Base-by-base conservation (phyloP, 2,329 filamentous ascomycete genomes). In the Periconia sp. region DNA sequence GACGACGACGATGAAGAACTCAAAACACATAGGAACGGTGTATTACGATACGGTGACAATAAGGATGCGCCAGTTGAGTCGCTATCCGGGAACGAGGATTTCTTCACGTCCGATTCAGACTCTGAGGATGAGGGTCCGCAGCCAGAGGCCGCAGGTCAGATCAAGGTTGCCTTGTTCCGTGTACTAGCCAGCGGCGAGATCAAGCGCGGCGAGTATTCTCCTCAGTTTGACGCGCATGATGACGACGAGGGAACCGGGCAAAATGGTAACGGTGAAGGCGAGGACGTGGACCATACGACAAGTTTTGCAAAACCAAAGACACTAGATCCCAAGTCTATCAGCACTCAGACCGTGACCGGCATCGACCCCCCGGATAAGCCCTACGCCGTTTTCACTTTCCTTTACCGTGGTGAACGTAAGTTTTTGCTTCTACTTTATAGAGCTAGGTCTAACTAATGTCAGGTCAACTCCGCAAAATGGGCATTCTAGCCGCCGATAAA, bases 391-490 rank as follows among this genome's bases (percentile, higher is more conserved):
- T 99, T 99, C 74, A 97, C 95, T 27, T 99, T 99, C 74, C 91
- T 97, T 77, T 99, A 99, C 73, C 86, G 94, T 56, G 94, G 94
- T 72, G 90, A 96, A 72, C 89, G 93, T 95, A 81, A 80, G 91
- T 85, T 30, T 27, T 3, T 2, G 47, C 7, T 6, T 14, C 18
- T 2, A 14, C 35, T 7, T 31, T 19, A n/a, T 7, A 18, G 8
- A 9, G 14, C 6, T 49, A 30, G 44, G 54, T 33, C 63, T 65
- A 63, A 59, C 44, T 50, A 35, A 23, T 41, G 50, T 9, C 15
- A 96, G 92, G 91, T 49, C 94, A 99, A 86, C 81, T 99, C 47
- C 88, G 92, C 69, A 99, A 97, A 76, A 96, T 99, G 87, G 93
- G 93, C 37, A 91, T 99, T 37, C 76, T 96, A 30, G 82, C 86